Conservation (phyloP, 257 asterid genomes). For the Anisodus acutangulus region DNA sequence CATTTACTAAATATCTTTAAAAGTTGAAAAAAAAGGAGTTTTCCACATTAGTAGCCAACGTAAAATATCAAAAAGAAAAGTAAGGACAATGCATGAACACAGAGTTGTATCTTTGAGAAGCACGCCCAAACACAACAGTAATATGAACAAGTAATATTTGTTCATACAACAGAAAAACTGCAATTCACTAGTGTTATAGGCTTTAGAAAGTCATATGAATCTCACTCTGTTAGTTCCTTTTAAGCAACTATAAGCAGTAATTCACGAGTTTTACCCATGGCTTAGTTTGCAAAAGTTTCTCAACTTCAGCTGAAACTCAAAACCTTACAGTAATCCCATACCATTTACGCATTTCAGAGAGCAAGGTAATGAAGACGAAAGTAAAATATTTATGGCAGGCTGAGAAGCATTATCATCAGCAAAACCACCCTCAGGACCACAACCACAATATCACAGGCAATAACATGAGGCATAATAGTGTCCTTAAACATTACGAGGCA, state of each 20-base stretch:
- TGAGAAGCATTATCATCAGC: too few relatives aligned
- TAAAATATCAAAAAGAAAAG: background rate
- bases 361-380: too few relatives aligned
- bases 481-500: too few relatives aligned
- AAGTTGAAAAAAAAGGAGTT: background rate
- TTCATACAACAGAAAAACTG: background rate
- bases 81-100: background rate
- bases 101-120: background rate
- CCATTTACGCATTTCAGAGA: too few relatives aligned
- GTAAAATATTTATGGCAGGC: too few relatives aligned
- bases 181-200: background rate
- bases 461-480: too few relatives aligned
- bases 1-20: background rate
- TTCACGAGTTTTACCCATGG: background rate
- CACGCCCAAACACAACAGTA: background rate
- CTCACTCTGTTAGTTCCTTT: background rate
- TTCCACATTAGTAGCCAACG: background rate
- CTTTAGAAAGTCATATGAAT: background rate
- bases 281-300: background rate
- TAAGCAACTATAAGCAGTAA: constrained; percentile 6
- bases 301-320: too few relatives aligned
- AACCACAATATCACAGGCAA: too few relatives aligned
- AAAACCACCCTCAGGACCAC: too few relatives aligned
- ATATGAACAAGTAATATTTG: background rate
- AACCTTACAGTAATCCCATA: too few relatives aligned